Evolutionary conservation across 1,284 basidiomycete genomes (phyloP).

Genomic region (Ceraceosorus guamensis): DNA sequence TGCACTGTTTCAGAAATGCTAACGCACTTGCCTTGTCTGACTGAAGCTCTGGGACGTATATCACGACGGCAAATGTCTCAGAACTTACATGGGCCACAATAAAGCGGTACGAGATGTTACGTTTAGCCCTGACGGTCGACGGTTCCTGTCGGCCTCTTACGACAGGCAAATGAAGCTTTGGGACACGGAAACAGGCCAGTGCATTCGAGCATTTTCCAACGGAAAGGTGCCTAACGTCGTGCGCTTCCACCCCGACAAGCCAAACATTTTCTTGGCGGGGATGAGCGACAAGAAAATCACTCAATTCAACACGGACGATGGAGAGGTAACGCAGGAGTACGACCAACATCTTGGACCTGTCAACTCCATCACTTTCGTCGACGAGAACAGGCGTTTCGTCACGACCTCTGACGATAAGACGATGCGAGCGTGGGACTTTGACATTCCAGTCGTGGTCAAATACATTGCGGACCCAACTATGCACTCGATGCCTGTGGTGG

Average conservation of each 20-base stretch:
- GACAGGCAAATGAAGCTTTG: slow-evolving; percentile 97
- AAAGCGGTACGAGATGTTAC: slow-evolving; percentile 93
- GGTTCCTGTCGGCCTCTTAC: slow-evolving; percentile 86
- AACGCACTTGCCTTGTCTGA: not conserved
- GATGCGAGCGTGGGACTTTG: slow-evolving; percentile 82
- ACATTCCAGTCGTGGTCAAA: slow-evolving; percentile 98
- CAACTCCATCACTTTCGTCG: slow-evolving; percentile 94
- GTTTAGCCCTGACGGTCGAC: slow-evolving; percentile 84
- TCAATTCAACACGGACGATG: slow-evolving; percentile 91
- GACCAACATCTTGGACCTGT: slow-evolving; percentile 97
- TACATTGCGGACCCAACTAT: slow-evolving; percentile 98
- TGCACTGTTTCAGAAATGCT: no score
- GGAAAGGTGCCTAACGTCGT: slow-evolving; percentile 94
- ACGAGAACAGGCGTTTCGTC: slow-evolving; percentile 90
- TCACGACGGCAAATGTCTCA: slow-evolving; percentile 86
- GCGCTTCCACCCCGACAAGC: slow-evolving; percentile 93
- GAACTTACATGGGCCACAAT: slow-evolving; percentile 93
- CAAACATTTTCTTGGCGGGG: slow-evolving; percentile 90
- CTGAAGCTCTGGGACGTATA: slow-evolving; percentile 93
- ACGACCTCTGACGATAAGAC: slow-evolving; percentile 99
- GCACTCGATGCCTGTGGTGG: slow-evolving; percentile 99
- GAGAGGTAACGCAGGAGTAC: slow-evolving; percentile 94
- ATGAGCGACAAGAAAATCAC: slow-evolving; percentile 99
- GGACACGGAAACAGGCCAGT: slow-evolving; percentile 97
- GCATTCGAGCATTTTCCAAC: slow-evolving; percentile 87